Percentiles rank a stretch among this genome's conserved stretches.
Conservation (phyloP, 768 basidiomycete genomes). For the Chalciporus chontae region DNA sequence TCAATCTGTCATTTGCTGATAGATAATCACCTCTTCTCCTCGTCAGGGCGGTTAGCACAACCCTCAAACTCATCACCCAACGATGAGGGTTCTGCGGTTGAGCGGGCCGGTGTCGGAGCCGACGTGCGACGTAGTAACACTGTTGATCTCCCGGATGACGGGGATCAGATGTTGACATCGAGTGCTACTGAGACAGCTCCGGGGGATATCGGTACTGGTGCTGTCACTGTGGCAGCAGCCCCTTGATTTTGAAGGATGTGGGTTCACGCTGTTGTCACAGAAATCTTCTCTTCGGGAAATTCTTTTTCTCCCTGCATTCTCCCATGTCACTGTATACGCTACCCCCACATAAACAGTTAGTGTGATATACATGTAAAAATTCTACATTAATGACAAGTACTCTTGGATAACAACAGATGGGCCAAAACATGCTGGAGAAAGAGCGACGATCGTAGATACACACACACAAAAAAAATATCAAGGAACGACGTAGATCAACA, state of each 20-base stretch:
- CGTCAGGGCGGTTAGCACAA: conserved; percentile 1
- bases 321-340: conserved; percentile 2
- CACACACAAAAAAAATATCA: conserved; percentile 13
- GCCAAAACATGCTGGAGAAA: conserved; percentile 13
- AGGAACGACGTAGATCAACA: conserved; percentile 16
- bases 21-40: conserved; percentile 41
- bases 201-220: not conserved
- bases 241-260: not conserved
- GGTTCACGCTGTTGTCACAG: not conserved
- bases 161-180: not conserved
- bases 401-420: conserved; percentile 9
- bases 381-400: conserved; percentile 29
- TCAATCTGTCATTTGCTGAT: conserved; percentile 5
- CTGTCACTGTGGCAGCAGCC: not conserved
- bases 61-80: not conserved
- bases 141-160: not conserved
- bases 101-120: not conserved
- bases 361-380: conserved; percentile 24
- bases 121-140: conserved; percentile 1
- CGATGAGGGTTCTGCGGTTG: not conserved
- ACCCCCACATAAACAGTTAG: conserved; percentile 15
- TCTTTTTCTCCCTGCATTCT: not conserved
- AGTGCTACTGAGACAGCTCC: not conserved
- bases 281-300: not conserved
- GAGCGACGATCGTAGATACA: conserved; percentile 10